Conservation (phyloP, 1,284 basidiomycete genomes). For the Austroboletus niveus region DNA sequence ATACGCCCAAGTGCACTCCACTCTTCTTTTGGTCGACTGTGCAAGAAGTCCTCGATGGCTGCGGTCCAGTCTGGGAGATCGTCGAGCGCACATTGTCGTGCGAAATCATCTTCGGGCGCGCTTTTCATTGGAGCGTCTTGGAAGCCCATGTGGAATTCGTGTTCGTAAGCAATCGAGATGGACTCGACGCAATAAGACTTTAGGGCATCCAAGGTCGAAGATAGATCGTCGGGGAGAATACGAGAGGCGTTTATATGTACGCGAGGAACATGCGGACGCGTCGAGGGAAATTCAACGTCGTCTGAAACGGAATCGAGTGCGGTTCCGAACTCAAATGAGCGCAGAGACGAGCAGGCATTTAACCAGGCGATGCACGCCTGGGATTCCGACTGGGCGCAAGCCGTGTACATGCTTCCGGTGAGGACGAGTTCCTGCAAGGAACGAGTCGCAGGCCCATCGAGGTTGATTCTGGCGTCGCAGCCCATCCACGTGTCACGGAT, state of each 20-base stretch:
- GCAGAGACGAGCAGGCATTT: slow-evolving; percentile 22
- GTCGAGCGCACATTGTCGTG: slow-evolving; percentile 32
- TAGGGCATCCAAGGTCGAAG: slow-evolving; percentile 20
- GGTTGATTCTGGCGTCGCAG: slow-evolving; percentile 25
- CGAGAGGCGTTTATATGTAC: slow-evolving; percentile 31
- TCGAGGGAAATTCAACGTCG: not conserved
- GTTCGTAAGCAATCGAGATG: slow-evolving; percentile 25
- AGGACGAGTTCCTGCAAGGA: slow-evolving; percentile 22
- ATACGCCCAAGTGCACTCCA: slow-evolving; percentile 19
- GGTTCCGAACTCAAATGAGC: slow-evolving; percentile 21
- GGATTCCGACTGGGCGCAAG: slow-evolving; percentile 15
- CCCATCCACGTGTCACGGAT: slow-evolving; percentile 72
- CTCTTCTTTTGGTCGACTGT: slow-evolving; percentile 8
- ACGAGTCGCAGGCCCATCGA: not conserved
- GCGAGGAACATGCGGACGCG: slow-evolving; percentile 16
- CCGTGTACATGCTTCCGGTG: slow-evolving; percentile 32
- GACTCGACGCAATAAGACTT: slow-evolving; percentile 17
- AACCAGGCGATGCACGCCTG: slow-evolving; percentile 29
- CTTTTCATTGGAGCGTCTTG: slow-evolving; percentile 2
- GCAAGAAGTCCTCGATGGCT: slow-evolving; percentile 22
- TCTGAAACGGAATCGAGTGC: slow-evolving; percentile 17
- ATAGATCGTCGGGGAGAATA: slow-evolving; percentile 21
- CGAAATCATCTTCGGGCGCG: slow-evolving; percentile 22
- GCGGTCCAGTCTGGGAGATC: slow-evolving; percentile 28
- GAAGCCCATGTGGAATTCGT: not conserved